Base-by-base conservation (phyloP, 495 filamentous ascomycete genomes). In the Aspergillus homomorphus region DNA sequence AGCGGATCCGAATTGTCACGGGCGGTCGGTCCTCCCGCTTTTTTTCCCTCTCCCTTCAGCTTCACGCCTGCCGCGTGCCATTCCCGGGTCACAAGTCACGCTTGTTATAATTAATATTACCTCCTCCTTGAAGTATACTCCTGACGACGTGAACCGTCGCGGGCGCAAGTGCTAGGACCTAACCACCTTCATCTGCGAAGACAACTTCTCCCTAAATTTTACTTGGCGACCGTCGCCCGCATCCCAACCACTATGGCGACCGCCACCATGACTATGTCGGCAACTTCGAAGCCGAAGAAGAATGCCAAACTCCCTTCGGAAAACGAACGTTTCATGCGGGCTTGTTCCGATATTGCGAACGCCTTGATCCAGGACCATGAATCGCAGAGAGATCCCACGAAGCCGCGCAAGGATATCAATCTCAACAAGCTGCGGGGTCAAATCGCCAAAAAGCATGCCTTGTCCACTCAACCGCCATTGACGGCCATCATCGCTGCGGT, bases 401-500 rank as follows among this genome's bases (percentile, higher is more conserved):
- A 82, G 61, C 85, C 85, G 3, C 86, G 83, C 69, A 89, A 85
- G 67, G 92, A 98, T 70, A 82, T 97, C 72, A 98, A 98, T 70
- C 85, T 98, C 63, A 98, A 98, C 74, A 82, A 81, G 56, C 75
- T 98, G 55, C 87, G 94, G 52, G 84, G 89, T 58, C 92, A 92
- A 69, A 84, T 96, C 56, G 84, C 94, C 12, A 95, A 91, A 76
- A 97, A 96, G 76, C 91, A 97, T 77, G 85, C 82, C 64, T 76
- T 98, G 58, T 85, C 82, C 65, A 88, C 80, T 66, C 89, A 94
- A 58, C 94, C 94, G 21, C 92, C 94, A 28, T 79, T 98, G 55
- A 97, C 92, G 22, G 92, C 94, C 58, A 98, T 98, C 68, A 96
- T 98, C 64, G 91, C 94, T 23, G 94, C 94, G 16, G 90, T 98